phyloP scores from a whole-genome alignment of 768 basidiomycete genomes.

The Tricholoma terreum region DNA sequence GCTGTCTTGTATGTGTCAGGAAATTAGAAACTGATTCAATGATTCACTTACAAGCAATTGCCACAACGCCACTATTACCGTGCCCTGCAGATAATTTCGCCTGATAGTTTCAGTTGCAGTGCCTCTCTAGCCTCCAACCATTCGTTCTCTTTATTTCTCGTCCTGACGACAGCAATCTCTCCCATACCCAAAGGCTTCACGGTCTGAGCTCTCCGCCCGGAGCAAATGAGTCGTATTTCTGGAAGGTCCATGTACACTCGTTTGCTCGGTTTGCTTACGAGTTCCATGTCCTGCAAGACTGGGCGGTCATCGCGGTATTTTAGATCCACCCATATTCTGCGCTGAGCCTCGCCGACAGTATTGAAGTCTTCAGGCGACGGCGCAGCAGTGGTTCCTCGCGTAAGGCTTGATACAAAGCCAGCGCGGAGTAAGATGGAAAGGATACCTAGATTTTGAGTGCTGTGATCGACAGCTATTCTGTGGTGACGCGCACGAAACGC shows the following conservation, averaged over 20 bases:
- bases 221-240: conserved; percentile 77
- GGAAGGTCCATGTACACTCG: conserved; percentile 68
- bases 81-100: conserved; percentile 88
- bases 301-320: conserved; percentile 92
- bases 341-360: conserved; percentile 56
- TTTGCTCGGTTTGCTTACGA: conserved; percentile 83
- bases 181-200: conserved; percentile 87
- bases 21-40: not conserved
- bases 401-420: conserved; percentile 82
- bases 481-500: conserved; percentile 87
- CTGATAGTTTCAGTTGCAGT: conserved; percentile 66
- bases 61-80: conserved; percentile 25
- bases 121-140: conserved; percentile 96
- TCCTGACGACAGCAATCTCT: conserved; percentile 86
- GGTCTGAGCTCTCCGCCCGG: conserved; percentile 76
- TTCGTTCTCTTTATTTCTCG: conserved; percentile 64
- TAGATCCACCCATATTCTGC: conserved; percentile 89
- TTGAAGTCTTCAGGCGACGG: conserved; percentile 67
- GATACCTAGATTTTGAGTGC: conserved; percentile 87
- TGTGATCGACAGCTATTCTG: conserved; percentile 75
- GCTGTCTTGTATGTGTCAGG: not conserved
- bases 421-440: conserved; percentile 88
- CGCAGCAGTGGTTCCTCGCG: conserved; percentile 66
- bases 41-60: not conserved
- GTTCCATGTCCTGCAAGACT: conserved; percentile 73